A percentile compares a stretch with the other conserved stretches of the same genome.
Conservation (phyloP, 352 stramenopile genomes). For the Pythium oligandrum region DNA sequence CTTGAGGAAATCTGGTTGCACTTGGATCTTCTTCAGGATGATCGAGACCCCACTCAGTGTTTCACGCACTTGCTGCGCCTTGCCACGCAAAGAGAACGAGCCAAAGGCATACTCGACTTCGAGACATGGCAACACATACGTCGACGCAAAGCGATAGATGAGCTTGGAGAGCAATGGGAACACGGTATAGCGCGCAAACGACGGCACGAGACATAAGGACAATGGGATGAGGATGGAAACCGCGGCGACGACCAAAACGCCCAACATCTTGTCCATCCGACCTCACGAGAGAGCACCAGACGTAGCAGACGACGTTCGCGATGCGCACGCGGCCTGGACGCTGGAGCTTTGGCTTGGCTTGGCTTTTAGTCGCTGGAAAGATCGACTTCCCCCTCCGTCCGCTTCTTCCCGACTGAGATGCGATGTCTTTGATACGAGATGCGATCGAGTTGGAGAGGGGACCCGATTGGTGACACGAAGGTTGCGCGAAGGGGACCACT, state of each 20-base stretch:
- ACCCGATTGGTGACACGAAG: no score
- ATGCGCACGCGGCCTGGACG: conserved; percentile 1
- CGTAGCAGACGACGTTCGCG: conserved; percentile 1
- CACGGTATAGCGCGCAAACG: conserved; percentile 23
- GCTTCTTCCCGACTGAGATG: no score
- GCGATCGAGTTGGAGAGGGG: no score
- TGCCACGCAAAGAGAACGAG: conserved; percentile 15
- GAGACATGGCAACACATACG: conserved; percentile 22
- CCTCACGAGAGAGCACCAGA: neutral
- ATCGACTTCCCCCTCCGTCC: no score
- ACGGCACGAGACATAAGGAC: conserved; percentile 22
- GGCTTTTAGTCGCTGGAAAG: no score
- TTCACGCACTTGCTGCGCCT: conserved; percentile 16
- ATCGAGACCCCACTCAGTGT: conserved; percentile 18
- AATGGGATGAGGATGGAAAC: conserved; percentile 24
- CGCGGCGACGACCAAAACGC: conserved; percentile 14
- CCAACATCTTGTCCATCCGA: conserved; percentile 11
- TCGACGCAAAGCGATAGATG: conserved; percentile 21
- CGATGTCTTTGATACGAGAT: no score
- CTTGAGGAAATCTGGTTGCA: conserved; percentile 22
- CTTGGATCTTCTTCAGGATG: conserved; percentile 16
- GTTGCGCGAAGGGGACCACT: no score
- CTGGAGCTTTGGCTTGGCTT: neutral
- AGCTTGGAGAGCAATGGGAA: conserved; percentile 23
- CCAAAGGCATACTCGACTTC: conserved; percentile 20